A percentile compares a stretch with the other conserved stretches of the same genome.
Evolutionary conservation across 345 rosid species (phyloP).

Genomic region (Sisymbrium irio): DNA sequence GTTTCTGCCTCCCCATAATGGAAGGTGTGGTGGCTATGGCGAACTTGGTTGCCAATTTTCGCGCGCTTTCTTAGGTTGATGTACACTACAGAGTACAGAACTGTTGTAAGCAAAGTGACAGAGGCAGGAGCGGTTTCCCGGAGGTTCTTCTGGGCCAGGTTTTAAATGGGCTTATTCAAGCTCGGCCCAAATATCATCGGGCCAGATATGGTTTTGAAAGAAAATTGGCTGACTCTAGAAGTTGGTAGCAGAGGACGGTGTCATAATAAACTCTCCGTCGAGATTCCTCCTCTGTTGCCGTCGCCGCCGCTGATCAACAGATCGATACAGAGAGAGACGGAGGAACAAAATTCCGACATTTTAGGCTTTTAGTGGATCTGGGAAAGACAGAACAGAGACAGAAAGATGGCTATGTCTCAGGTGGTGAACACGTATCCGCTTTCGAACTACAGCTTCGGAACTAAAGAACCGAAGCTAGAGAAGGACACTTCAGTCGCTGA

Average conservation of each 20-base stretch:
- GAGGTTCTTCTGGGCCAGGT: not conserved
- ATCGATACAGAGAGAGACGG: not conserved
- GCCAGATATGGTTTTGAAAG: not conserved
- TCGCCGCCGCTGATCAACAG: conserved; percentile 1
- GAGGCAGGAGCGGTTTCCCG: not conserved
- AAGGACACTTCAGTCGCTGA: conserved; percentile 95
- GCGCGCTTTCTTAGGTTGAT: conserved; percentile 29
- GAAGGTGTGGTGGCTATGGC: conserved; percentile 22
- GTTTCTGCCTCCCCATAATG: conserved; percentile 78
- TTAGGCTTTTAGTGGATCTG: not conserved
- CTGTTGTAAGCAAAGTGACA: not conserved
- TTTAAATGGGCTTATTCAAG: not conserved
- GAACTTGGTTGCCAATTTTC: conserved; percentile 18
- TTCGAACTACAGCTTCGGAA: conserved; percentile 92
- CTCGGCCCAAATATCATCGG: too few relatives aligned
- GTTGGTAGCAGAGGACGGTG: not conserved
- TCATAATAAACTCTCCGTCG: conserved; percentile 3
- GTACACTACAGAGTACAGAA: not conserved
- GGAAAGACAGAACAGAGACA: not conserved
- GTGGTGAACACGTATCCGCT: conserved; percentile 90
- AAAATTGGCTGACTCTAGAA: not conserved
- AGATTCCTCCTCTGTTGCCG: not conserved
- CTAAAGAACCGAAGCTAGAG: conserved; percentile 95
- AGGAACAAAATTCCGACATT: not conserved
- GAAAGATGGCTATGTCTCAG: conserved; percentile 65